Conservation (phyloP, 768 basidiomycete species). For the Termitomyces sp. region DNA sequence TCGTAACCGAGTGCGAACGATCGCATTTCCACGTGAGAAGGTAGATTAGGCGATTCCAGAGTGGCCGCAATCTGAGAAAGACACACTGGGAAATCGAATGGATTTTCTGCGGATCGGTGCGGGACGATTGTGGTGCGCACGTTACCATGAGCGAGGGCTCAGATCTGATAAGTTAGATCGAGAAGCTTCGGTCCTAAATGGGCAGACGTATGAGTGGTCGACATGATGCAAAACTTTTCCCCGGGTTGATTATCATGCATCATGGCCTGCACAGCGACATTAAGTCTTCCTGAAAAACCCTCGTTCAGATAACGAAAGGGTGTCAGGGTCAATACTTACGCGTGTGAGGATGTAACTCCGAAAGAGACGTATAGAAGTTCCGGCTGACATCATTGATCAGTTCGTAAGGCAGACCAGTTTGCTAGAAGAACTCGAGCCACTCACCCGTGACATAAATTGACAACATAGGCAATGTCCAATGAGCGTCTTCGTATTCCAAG, state of each 20-base stretch:
- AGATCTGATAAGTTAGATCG: slow-evolving; percentile 24
- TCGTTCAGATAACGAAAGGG: not conserved
- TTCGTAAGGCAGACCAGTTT: slow-evolving; percentile 6
- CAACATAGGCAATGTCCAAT: not conserved
- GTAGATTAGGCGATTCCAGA: slow-evolving; percentile 24
- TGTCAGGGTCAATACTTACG: not conserved
- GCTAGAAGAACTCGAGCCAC: not conserved
- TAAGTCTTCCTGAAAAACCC: not conserved
- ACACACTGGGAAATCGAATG: slow-evolving; percentile 25
- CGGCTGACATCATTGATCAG: slow-evolving; percentile 3
- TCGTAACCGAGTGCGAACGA: slow-evolving; percentile 24
- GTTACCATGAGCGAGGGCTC: slow-evolving; percentile 29
- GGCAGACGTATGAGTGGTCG: not conserved
- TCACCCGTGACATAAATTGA: not conserved
- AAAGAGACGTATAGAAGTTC: not conserved
- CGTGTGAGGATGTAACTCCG: not conserved
- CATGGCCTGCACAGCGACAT: not conserved
- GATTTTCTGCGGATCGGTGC: slow-evolving; percentile 41
- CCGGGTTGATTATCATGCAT: not conserved
- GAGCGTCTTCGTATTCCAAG: not conserved
- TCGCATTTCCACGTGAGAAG: slow-evolving; percentile 21
- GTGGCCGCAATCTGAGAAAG: slow-evolving; percentile 25
- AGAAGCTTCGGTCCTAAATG: slow-evolving; percentile 19
- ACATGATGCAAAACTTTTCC: not conserved
- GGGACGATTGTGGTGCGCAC: slow-evolving; percentile 24